Evolutionary conservation across 768 basidiomycete species (phyloP).

Genomic region (Termitomyces sp.): DNA sequence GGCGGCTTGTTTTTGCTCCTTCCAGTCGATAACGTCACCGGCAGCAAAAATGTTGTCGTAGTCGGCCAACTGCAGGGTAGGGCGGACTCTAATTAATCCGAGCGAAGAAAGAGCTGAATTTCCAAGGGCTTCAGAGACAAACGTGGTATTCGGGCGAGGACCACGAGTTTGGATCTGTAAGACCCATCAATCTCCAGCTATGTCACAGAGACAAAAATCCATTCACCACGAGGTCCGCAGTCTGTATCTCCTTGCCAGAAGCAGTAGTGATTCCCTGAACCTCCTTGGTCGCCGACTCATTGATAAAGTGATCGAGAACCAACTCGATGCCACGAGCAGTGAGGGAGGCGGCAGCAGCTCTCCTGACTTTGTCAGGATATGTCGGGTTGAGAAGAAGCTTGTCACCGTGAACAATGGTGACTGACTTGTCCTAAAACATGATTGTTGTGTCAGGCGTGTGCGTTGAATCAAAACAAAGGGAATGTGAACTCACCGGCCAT

Average conservation of each 20-base stretch:
- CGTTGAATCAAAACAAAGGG: background rate
- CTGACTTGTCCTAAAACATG: constrained; percentile 33
- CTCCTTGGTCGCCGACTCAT: constrained; percentile 36
- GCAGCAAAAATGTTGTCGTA: constrained; percentile 57
- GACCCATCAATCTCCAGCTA: background rate
- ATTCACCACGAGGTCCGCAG: constrained; percentile 57
- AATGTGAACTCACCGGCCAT: constrained; percentile 31
- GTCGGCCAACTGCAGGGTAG: constrained; percentile 51
- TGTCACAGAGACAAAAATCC: background rate
- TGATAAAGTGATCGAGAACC: constrained; percentile 50
- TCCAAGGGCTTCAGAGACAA: constrained; percentile 38
- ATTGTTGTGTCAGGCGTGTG: background rate
- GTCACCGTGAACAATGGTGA: constrained; percentile 62
- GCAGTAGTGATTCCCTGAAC: constrained; percentile 42
- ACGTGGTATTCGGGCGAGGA: constrained; percentile 45
- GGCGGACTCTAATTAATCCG: constrained; percentile 45
- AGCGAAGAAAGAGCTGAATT: constrained; percentile 28
- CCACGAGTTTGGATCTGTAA: constrained; percentile 35
- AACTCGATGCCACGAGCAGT: constrained; percentile 43
- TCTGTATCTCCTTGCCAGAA: constrained; percentile 39
- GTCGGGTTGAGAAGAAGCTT: constrained; percentile 46
- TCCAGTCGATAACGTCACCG: constrained; percentile 63
- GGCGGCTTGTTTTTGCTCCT: constrained; percentile 54
- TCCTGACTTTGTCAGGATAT: constrained; percentile 55
- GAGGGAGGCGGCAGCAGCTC: constrained; percentile 34